Evolutionary conservation across 176 grass and related monocot genomes (phyloP).

Genomic region (Alloteropsis semialata): DNA sequence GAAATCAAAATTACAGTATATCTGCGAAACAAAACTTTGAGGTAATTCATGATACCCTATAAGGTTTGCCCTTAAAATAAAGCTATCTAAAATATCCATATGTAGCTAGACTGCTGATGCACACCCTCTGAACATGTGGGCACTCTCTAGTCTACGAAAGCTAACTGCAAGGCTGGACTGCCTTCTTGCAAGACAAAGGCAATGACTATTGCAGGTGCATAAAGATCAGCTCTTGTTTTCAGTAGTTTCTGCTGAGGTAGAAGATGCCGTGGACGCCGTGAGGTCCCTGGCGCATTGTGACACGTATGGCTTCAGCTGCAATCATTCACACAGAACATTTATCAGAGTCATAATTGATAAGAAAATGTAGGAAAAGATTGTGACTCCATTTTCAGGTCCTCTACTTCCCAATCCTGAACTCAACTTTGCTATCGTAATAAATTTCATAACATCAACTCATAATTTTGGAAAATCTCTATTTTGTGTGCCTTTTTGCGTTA

Average conservation of each 20-base stretch:
- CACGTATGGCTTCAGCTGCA: slow-evolving; percentile 87
- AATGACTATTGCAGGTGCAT: neutral
- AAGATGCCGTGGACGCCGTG: slow-evolving; percentile 35
- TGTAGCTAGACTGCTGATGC: neutral
- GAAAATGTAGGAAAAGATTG: neutral
- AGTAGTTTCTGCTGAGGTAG: slow-evolving; percentile 52
- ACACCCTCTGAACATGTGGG: neutral
- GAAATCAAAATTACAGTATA: neutral
- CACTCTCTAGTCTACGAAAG: neutral
- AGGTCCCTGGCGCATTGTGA: slow-evolving; percentile 65
- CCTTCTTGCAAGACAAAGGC: slow-evolving; percentile 2
- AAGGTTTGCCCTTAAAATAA: slow-evolving; percentile 9
- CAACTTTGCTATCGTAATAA: neutral
- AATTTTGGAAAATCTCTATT: neutral
- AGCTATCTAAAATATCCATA: neutral
- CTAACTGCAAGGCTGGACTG: neutral
- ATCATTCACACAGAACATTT: slow-evolving; percentile 14
- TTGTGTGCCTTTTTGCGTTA: no score
- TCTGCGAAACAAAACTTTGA: neutral
- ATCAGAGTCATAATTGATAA: neutral
- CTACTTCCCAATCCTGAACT: no score
- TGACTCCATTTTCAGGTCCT: no score
- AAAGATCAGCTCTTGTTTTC: slow-evolving; percentile 53
- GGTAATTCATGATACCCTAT: neutral
- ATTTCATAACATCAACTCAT: neutral